Percentiles rank a stretch among this genome's conserved stretches.
Evolutionary conservation across 768 basidiomycete species (phyloP).

Genomic region (Suillus occidentalis): DNA sequence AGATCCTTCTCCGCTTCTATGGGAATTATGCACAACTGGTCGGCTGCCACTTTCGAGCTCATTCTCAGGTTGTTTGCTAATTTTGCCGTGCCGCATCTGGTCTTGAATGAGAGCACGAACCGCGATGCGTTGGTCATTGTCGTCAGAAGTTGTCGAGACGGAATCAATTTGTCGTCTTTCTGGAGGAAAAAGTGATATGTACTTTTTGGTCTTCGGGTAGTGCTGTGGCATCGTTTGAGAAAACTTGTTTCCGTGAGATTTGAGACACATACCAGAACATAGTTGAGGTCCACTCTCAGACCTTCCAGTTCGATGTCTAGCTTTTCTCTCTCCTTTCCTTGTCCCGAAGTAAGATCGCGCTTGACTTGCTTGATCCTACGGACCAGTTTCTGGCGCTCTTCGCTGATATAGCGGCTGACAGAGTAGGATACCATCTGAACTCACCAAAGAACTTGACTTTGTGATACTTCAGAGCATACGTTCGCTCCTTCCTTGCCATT

Average conservation of each 20-base stretch:
- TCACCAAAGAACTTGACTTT: slow-evolving; percentile 93
- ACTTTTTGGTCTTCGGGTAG: slow-evolving; percentile 84
- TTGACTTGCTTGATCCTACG: slow-evolving; percentile 76
- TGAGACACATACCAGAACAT: slow-evolving; percentile 63
- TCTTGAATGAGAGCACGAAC: slow-evolving; percentile 58
- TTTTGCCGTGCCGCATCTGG: slow-evolving; percentile 59
- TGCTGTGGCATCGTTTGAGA: slow-evolving; percentile 45
- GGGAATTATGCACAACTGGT: neutral
- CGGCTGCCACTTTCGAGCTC: slow-evolving; percentile 20
- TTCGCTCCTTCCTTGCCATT: slow-evolving; percentile 62
- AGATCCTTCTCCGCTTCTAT: neutral
- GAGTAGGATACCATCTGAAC: slow-evolving; percentile 14
- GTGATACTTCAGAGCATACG: slow-evolving; percentile 78
- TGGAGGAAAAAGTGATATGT: slow-evolving; percentile 87
- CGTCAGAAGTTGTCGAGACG: slow-evolving; percentile 11
- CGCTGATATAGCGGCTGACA: slow-evolving; percentile 1
- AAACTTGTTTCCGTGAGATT: neutral
- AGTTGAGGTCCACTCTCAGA: slow-evolving; percentile 87
- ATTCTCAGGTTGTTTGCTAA: slow-evolving; percentile 62
- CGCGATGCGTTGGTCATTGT: slow-evolving; percentile 54
- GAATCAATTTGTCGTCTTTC: slow-evolving; percentile 39
- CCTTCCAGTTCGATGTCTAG: slow-evolving; percentile 53
- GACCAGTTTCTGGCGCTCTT: slow-evolving; percentile 85
- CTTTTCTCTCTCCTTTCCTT: slow-evolving; percentile 37
- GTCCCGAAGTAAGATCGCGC: slow-evolving; percentile 43